Base-by-base conservation (phyloP, 208 protist genomes). In the Trypanosoma boissoni region DNA sequence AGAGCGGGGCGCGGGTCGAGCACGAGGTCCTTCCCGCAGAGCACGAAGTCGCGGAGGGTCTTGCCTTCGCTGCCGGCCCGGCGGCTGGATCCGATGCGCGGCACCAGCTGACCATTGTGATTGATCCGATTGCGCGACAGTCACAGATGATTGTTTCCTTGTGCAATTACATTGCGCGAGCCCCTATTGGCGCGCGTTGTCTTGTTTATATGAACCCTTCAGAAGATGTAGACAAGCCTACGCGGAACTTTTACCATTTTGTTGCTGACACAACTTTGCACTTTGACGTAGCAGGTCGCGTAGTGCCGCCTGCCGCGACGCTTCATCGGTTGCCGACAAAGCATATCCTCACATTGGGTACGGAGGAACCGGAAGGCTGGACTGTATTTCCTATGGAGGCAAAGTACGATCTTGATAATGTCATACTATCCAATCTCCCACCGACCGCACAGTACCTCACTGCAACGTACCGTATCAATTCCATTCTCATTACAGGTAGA, bases 371-470 rank as follows among this genome's bases (percentile, higher is more conserved):
- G 28, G 73, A 95, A 32, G 74, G 83, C 34, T 98, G 94, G 94
- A 78, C 92, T 2, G 79, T 97, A 3, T 83, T 95, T 56, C 62
- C 83, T 2, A 59, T 79, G 23, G 68, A 74, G 2, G 78, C 94
- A 1, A 69, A 80, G 57, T 71, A 93, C 55, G 97, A 99, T 68
- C 68, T 99, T 32, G 97, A 99, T 78, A 99, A 99, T 76, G 88
- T 99, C 56, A 62, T 86, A n/a, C 88, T 99, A 0, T 74, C 67
- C 0, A 71, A 55, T 48, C 87, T 86, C 16, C 73, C 72, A 21
- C 65, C 36, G 14, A 50, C 66, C 3, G 62, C 68, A 16, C 55
- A 48, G 3, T 69, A 67, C 9, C 59, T 97, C 18, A 56, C 57
- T 9, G 92, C 93, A 2, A 64, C 67, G 6, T 98, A 96, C 74